A percentile compares a stretch with the other conserved stretches of the same genome.
Conservation (phyloP, 192 early-diverging fungal species). For the Entomortierella lignicola region DNA sequence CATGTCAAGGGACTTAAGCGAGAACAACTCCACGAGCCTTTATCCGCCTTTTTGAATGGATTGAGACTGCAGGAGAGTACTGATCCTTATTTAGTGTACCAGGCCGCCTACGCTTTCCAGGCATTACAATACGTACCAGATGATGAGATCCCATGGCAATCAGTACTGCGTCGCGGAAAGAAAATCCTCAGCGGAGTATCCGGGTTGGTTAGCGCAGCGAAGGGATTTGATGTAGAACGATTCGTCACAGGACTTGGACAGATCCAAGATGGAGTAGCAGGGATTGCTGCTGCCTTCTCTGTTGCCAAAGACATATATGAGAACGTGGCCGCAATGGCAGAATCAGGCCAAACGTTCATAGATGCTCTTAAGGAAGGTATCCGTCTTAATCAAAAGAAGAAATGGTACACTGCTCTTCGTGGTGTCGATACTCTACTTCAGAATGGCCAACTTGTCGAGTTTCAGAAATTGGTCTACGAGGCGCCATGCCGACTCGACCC, state of each 20-base stretch:
- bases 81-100: constrained; percentile 10
- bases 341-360: background rate
- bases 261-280: constrained; percentile 5
- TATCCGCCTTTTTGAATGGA: background rate
- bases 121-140: constrained; percentile 16
- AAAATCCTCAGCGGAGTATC: background rate
- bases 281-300: background rate
- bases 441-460: background rate
- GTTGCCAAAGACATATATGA: background rate
- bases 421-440: background rate
- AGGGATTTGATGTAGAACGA: background rate
- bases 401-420: constrained; percentile 1
- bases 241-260: background rate
- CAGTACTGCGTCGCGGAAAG: background rate
- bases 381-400: background rate
- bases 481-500: background rate
- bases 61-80: background rate
- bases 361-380: background rate
- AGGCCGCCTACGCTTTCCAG: constrained; percentile 16
- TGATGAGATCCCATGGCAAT: constrained; percentile 13
- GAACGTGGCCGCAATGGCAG: background rate
- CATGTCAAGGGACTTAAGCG: constrained; percentile 3
- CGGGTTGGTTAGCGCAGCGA: background rate
- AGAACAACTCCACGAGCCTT: background rate
- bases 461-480: background rate